Percentiles rank a stretch among this genome's conserved stretches.
These are phyloP conservation scores for Pseudognaphalium luteoalbum DNA, from an alignment of 129 eudicot species.

Conservation along the genomic window DNA sequence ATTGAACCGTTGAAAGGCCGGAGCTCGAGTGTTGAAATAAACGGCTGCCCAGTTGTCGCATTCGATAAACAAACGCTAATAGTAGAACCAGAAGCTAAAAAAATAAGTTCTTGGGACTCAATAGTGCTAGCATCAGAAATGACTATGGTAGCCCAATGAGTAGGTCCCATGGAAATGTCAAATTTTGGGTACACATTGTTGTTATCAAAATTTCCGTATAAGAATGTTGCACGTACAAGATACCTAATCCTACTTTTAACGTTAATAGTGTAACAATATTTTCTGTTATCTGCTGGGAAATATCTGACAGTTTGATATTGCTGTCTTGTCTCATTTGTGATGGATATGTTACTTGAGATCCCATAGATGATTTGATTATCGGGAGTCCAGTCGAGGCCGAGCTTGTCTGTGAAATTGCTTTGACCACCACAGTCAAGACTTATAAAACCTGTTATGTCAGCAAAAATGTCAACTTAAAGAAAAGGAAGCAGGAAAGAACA, in stretches of 20 bases:
- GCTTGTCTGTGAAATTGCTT: slow-evolving; percentile 61
- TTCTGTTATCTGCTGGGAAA: slow-evolving; percentile 79
- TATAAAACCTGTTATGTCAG: slow-evolving; percentile 62
- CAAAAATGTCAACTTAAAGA: background rate
- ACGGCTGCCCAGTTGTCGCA: slow-evolving; percentile 93
- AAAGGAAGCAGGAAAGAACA: background rate
- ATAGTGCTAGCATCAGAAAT: slow-evolving; percentile 84
- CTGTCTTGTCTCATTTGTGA: slow-evolving; percentile 55
- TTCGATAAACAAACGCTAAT: slow-evolving; percentile 90
- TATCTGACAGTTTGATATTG: slow-evolving; percentile 70
- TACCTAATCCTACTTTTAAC: slow-evolving; percentile 78
- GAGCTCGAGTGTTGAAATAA: slow-evolving; percentile 92
- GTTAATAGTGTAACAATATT: slow-evolving; percentile 82
- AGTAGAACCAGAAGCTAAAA: slow-evolving; percentile 71
- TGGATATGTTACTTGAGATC: slow-evolving; percentile 56
- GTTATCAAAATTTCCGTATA: slow-evolving; percentile 85
- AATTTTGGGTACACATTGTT: slow-evolving; percentile 94
- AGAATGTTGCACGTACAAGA: slow-evolving; percentile 86
- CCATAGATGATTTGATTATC: slow-evolving; percentile 60
- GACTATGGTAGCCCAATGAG: slow-evolving; percentile 93
- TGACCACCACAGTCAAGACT: slow-evolving; percentile 90
- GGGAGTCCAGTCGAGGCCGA: slow-evolving; percentile 80
- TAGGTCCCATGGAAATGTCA: slow-evolving; percentile 86
- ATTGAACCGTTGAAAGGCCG: slow-evolving; percentile 88
- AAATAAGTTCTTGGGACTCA: slow-evolving; percentile 76